Evolutionary conservation across 306 rosid genomes (phyloP).

Genomic region (Ammopiptanthus mongolicus): DNA sequence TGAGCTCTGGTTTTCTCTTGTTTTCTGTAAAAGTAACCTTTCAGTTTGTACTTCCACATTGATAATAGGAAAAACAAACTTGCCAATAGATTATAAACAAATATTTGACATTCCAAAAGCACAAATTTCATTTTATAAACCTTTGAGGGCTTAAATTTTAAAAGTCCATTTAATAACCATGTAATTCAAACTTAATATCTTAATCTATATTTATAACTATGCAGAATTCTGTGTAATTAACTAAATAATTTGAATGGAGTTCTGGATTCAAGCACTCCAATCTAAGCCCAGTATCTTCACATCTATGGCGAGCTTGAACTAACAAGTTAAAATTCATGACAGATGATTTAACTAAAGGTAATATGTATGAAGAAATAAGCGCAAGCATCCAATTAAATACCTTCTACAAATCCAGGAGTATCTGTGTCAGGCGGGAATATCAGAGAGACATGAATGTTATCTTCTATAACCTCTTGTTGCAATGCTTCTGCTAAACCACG

Average conservation of each 20-base stretch:
- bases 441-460: slow-evolving; percentile 73
- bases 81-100: neutral
- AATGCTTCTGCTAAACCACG: slow-evolving; percentile 86
- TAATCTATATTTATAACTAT: neutral
- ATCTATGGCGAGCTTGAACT: neutral
- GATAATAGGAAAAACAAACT: slow-evolving; percentile 6
- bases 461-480: slow-evolving; percentile 83
- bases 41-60: slow-evolving; percentile 5
- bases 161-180: neutral
- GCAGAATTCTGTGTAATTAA: neutral
- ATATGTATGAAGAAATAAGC: neutral
- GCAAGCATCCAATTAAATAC: slow-evolving; percentile 29
- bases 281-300: neutral
- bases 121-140: neutral
- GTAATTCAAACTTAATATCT: neutral
- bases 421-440: slow-evolving; percentile 91
- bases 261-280: neutral
- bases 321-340: neutral
- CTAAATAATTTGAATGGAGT: neutral
- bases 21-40: slow-evolving; percentile 43
- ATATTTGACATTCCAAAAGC: slow-evolving; percentile 3
- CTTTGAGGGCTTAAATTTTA: neutral
- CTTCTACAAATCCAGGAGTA: slow-evolving; percentile 79
- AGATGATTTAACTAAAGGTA: neutral
- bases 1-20: slow-evolving; percentile 67